Evolutionary conservation across 768 basidiomycete species (phyloP).

Genomic region (Porphyrellus cyaneotinctus): DNA sequence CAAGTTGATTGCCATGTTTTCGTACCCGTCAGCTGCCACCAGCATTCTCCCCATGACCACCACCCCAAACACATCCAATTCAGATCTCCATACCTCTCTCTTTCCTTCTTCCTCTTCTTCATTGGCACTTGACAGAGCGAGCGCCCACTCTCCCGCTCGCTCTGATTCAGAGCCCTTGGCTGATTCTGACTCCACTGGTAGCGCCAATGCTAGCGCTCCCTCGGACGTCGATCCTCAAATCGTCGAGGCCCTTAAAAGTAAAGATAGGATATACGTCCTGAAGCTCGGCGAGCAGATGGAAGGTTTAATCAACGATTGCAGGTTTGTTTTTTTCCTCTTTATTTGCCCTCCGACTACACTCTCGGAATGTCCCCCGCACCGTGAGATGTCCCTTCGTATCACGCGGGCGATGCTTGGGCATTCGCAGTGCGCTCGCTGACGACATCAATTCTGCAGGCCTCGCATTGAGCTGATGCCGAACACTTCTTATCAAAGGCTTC

Average conservation of each 20-base stretch:
- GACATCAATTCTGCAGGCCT: constrained; percentile 37
- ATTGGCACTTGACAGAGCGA: constrained; percentile 12
- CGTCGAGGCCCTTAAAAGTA: constrained; percentile 80
- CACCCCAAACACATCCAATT: constrained; percentile 9
- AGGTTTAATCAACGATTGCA: constrained; percentile 67
- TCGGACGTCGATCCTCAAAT: constrained; percentile 73
- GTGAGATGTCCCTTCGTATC: constrained; percentile 2
- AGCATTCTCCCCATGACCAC: constrained; percentile 9
- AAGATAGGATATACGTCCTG: constrained; percentile 83
- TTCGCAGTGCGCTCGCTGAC: constrained; percentile 20
- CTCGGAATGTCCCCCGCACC: constrained; percentile 2
- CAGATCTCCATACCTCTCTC: constrained; percentile 11
- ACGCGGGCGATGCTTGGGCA: background rate
- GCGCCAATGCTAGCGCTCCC: constrained; percentile 20
- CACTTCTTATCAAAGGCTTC: constrained; percentile 79
- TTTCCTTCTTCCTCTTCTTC: constrained; percentile 8
- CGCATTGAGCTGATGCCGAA: constrained; percentile 65
- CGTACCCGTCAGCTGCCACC: constrained; percentile 4
- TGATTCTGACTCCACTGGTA: constrained; percentile 27
- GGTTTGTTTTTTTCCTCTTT: constrained; percentile 41
- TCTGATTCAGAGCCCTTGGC: constrained; percentile 28
- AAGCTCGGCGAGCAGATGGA: constrained; percentile 89
- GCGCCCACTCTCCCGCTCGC: constrained; percentile 15
- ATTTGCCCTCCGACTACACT: background rate
- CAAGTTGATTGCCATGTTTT: constrained; percentile 10